Percentiles rank a stretch among this genome's conserved stretches.
These are phyloP conservation scores for Hydrangea macrophylla DNA, from an alignment of 148 eudicot species.

Conservation along the genomic window DNA sequence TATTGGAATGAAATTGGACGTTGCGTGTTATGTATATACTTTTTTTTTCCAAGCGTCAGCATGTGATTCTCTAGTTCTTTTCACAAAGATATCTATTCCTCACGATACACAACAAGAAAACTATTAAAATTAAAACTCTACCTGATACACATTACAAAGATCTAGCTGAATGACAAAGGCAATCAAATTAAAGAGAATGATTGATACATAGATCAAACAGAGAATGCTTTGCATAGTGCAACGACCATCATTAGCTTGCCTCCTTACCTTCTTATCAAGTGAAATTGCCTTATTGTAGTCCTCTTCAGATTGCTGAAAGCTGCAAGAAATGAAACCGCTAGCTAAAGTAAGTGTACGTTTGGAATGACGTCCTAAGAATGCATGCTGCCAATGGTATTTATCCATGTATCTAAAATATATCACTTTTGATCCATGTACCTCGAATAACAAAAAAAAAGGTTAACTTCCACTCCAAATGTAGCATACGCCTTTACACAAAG, in stretches of 20 bases:
- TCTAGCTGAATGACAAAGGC: background rate
- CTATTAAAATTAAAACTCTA: background rate
- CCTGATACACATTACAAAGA: background rate
- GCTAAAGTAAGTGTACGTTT: no score
- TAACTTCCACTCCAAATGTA: no score
- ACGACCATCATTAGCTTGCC: background rate
- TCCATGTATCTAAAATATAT: no score
- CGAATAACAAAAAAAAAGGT: no score
- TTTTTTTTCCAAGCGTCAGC: background rate
- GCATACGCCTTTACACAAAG: background rate
- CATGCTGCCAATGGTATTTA: no score
- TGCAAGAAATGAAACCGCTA: slow-evolving; percentile 25
- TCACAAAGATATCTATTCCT: background rate
- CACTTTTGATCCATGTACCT: no score
- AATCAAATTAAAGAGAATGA: background rate
- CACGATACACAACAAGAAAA: background rate
- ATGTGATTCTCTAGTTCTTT: background rate
- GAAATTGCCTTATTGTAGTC: slow-evolving; percentile 76
- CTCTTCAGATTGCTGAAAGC: slow-evolving; percentile 74
- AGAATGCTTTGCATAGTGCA: background rate
- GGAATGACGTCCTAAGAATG: no score
- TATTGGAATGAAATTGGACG: background rate
- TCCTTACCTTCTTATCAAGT: slow-evolving; percentile 74
- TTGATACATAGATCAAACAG: background rate
- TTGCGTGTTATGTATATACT: background rate